These are phyloP conservation scores for Vickermania spadyakhi DNA, from an alignment of 208 protist species.

Conservation along the genomic window DNA sequence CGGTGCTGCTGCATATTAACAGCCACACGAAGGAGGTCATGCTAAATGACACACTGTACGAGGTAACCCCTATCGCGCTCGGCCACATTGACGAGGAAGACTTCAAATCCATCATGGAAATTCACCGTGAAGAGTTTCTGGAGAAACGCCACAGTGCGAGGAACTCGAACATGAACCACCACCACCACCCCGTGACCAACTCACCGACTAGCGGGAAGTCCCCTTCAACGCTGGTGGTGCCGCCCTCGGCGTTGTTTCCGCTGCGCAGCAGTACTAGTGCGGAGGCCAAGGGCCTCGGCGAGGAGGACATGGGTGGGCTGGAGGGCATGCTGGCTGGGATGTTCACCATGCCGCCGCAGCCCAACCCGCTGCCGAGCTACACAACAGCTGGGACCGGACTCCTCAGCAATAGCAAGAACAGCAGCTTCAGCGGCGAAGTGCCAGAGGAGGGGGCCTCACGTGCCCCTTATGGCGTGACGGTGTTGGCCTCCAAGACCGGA, in stretches of 20 bases:
- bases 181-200: conserved; percentile 2
- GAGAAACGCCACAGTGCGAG: neutral
- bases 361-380: neutral
- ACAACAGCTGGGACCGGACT: neutral
- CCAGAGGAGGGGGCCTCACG: neutral
- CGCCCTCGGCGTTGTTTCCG: neutral
- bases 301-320: neutral
- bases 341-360: neutral
- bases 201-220: neutral
- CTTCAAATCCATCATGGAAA: conserved; percentile 54
- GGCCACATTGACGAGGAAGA: conserved; percentile 65
- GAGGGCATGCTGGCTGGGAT: neutral
- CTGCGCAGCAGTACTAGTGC: neutral
- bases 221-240: neutral
- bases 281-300: neutral
- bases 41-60: conserved; percentile 68
- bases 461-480: neutral
- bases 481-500: neutral
- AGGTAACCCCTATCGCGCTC: conserved; percentile 45
- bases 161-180: neutral
- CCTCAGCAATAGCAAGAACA: neutral
- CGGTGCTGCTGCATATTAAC: conserved; percentile 29
- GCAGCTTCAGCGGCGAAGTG: neutral
- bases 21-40: conserved; percentile 48
- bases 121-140: conserved; percentile 18